These are phyloP conservation scores for Prunus campanulata DNA, from an alignment of 306 rosid species.

Conservation along the genomic window DNA sequence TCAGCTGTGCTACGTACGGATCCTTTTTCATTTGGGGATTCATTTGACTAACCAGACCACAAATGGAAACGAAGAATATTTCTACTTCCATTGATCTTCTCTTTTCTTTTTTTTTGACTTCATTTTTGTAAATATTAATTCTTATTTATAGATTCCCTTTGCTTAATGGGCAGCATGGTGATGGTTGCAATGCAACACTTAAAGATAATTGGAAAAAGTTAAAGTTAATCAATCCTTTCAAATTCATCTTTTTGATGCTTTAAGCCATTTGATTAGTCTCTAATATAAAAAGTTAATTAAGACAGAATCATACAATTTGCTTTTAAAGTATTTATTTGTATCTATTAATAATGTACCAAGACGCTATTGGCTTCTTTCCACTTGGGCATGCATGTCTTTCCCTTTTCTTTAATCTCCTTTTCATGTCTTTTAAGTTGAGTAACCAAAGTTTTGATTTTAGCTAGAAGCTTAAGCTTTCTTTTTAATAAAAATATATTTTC, in stretches of 20 bases:
- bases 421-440: neutral
- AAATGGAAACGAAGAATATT: slow-evolving; percentile 22
- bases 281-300: neutral
- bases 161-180: slow-evolving; percentile 10
- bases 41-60: slow-evolving; percentile 10
- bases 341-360: neutral
- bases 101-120: neutral
- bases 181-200: neutral
- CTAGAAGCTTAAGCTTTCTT: neutral
- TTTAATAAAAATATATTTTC: neutral
- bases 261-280: neutral
- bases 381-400: neutral
- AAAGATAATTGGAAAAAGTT: neutral
- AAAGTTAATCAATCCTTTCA: neutral
- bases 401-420: neutral
- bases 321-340: too few species aligned
- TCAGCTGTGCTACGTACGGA: slow-evolving; percentile 21
- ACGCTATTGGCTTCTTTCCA: slow-evolving; percentile 1
- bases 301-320: neutral
- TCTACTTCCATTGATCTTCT: slow-evolving; percentile 3
- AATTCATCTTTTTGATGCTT: slow-evolving; percentile 20
- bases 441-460: neutral
- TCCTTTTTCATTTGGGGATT: slow-evolving; percentile 33
- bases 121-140: neutral
- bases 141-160: neutral